Conservation (phyloP, 306 rosid genomes). For the Quillaja saponaria region DNA sequence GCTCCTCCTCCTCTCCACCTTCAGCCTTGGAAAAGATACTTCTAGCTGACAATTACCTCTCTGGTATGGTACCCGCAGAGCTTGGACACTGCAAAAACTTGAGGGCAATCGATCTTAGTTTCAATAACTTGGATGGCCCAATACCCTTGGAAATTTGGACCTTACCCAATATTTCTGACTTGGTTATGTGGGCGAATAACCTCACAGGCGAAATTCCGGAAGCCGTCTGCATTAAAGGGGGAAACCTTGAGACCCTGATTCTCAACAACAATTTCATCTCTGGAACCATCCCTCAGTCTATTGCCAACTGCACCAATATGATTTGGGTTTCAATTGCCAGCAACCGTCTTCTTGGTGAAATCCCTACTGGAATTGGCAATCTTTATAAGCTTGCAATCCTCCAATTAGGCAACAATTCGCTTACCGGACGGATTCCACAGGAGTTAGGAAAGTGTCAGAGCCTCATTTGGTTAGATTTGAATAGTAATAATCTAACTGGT, state of each 20-base stretch:
- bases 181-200: constrained; percentile 77
- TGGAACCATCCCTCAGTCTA: constrained; percentile 61
- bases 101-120: constrained; percentile 63
- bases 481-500: constrained; percentile 58
- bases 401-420: constrained; percentile 68
- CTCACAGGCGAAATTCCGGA: constrained; percentile 64
- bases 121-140: constrained; percentile 58
- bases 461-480: constrained; percentile 75
- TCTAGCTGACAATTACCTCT: constrained; percentile 49
- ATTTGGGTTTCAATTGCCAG: constrained; percentile 64
- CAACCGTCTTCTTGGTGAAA: constrained; percentile 54
- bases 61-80: constrained; percentile 52
- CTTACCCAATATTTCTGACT: constrained; percentile 58
- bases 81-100: constrained; percentile 58
- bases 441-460: constrained; percentile 62
- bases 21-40: constrained; percentile 54
- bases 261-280: constrained; percentile 60
- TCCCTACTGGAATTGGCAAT: constrained; percentile 63
- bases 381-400: constrained; percentile 58
- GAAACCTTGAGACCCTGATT: constrained; percentile 56
- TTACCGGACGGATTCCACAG: constrained; percentile 63
- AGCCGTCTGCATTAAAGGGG: constrained; percentile 56
- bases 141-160: constrained; percentile 63
- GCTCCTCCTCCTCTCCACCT: constrained; percentile 30
- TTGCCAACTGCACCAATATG: constrained; percentile 65